These are phyloP conservation scores for Dendrobium catenatum DNA, from an alignment of 106 monocot genomes.

Conservation along the genomic window DNA sequence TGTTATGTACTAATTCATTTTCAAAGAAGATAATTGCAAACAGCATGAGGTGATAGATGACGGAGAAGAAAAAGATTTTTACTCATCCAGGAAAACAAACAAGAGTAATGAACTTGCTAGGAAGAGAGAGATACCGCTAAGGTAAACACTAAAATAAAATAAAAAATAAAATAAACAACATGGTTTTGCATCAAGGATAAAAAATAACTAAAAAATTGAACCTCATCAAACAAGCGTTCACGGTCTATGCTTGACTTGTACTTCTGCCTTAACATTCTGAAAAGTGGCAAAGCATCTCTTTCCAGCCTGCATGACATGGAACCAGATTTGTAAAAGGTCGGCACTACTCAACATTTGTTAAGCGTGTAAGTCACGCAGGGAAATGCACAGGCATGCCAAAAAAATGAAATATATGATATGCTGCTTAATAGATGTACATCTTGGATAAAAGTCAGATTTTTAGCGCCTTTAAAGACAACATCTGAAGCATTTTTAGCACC, in stretches of 20 bases:
- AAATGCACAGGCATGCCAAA: not conserved
- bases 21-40: not conserved
- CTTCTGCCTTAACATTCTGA: slow-evolving; percentile 80
- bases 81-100: not conserved
- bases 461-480: not conserved
- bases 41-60: not conserved
- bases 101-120: not conserved
- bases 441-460: not conserved
- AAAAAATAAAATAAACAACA: not conserved
- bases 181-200: not conserved
- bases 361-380: not conserved
- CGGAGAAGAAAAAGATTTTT: not conserved
- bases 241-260: slow-evolving; percentile 72
- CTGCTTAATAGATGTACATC: not conserved
- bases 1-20: not conserved
- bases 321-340: not conserved
- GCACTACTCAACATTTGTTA: not conserved
- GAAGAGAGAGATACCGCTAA: not conserved
- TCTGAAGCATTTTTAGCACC: not conserved
- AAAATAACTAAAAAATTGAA: slow-evolving; percentile 8
- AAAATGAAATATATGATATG: not conserved
- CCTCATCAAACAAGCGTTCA: slow-evolving; percentile 81
- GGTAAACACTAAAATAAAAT: not conserved
- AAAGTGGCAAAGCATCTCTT: slow-evolving; percentile 89
- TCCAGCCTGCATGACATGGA: slow-evolving; percentile 53